Evolutionary conservation across 805 yeast species (phyloP), one percentile per base, ranked within the genome.

Genomic region (Candida germanica): DNA sequence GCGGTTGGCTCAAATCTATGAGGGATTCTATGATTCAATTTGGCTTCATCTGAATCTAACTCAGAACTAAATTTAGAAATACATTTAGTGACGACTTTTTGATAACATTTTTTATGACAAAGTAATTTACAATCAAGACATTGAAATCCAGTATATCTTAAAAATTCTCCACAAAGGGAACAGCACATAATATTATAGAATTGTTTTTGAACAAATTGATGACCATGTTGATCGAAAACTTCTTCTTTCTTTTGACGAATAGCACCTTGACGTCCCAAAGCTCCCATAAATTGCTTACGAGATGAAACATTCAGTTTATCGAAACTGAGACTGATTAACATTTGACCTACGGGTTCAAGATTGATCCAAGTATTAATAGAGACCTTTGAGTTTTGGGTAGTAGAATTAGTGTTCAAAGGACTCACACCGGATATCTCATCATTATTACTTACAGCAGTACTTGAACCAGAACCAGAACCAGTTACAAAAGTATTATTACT

Each of bases 151-250:
- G 84, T 75, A 47, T 89, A 83, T 46, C 94, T 79, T 47, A 93
- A 69, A 56, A 93, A 93, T 43, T 93, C 98, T 4, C 96, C 96
- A 73, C 99, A 93, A 43, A 89, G 77, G 1, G 98, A 96, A 68
- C 99, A 93, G 48, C 93, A 79, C 97, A 93, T 91, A 54, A 93
- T 87, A 50, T 86, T 87, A 71, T 93, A 93, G 56, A 89, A 88
- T 56, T 88, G 96, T 50, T 87, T 91, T 58, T 87, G 96, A 28
- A 87, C 94, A 64, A 93, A 93, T 60, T 87, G 94, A 64, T 93
- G 99, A 12, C 99, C 99, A 56, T 87, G 95, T 50, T 87, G 93
- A 61, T 91, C 96, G 56, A 80, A 86, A 2, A 93, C 87, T 48
- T 86, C 94, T 53, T 81, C 87, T 49, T 89, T 87, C 66, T 89